phyloP scores from a whole-genome alignment of 1,139 yeast genomes.

The Yamadazyma aaseri region DNA sequence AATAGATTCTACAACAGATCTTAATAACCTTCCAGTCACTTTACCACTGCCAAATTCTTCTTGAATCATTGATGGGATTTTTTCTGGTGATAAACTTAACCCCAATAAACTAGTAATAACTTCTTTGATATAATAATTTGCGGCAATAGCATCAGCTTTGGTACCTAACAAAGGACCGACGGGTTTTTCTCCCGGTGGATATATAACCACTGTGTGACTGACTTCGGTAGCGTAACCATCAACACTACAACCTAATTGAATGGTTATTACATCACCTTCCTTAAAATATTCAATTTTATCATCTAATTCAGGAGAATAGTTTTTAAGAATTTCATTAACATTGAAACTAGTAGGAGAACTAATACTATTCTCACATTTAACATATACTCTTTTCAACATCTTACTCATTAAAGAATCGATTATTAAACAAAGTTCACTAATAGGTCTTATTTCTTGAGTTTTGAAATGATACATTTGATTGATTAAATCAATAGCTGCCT shows the following conservation, averaged over 20 bases:
- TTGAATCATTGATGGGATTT: conserved; percentile 50
- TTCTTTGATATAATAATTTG: conserved; percentile 85
- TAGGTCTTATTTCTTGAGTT: conserved; percentile 45
- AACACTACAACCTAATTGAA: conserved; percentile 83
- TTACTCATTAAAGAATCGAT: conserved; percentile 73
- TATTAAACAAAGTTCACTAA: conserved; percentile 76
- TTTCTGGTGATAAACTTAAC: conserved; percentile 71
- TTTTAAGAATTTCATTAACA: conserved; percentile 72
- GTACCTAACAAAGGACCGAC: conserved; percentile 78
- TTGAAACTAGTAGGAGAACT: conserved; percentile 89
- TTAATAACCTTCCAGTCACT: conserved; percentile 67
- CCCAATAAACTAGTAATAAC: conserved; percentile 76
- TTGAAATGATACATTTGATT: conserved; percentile 67
- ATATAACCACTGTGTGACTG: conserved; percentile 83
- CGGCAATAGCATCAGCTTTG: conserved; percentile 87
- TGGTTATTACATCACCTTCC: conserved; percentile 83
- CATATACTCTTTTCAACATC: conserved; percentile 53
- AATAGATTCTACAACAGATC: conserved; percentile 74
- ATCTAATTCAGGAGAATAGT: conserved; percentile 87
- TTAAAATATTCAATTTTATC: conserved; percentile 48
- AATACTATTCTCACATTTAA: conserved; percentile 78
- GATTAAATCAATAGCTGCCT: conserved; percentile 63
- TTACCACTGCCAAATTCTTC: conserved; percentile 20
- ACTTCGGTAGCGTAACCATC: conserved; percentile 92
- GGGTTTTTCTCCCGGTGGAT: conserved; percentile 64